Base-by-base conservation (phyloP, 192 early-diverging fungal species). In the Podila minutissima region DNA sequence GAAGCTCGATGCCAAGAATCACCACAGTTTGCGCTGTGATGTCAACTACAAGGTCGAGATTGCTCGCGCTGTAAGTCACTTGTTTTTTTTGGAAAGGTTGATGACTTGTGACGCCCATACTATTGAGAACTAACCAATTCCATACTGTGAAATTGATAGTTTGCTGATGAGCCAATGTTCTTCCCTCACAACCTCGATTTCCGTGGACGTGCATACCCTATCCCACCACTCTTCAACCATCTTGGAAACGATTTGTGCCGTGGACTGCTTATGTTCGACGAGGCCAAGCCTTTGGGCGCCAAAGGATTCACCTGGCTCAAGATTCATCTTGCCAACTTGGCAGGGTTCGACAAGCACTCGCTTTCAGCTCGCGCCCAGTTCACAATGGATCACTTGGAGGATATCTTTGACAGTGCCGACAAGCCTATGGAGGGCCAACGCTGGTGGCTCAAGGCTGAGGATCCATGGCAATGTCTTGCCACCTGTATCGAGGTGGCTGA, bases 111-210 rank as follows among this genome's bases (percentile, higher is more conserved):
- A 13, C 17, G 15, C 20, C 63, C 26, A 1, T 20, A n/a, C 28
- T 19, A 10, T 28, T 46, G 13, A 37, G 41, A 46, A 46, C 41
- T 46, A 55, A 55, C 4, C 24, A 49, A 51, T 1, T 74, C 32
- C 24, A 41, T 29, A 33, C 53, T 63, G 24, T 55, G 67, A 1
- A 70, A 29, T 32, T 64, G 38, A 32, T 82, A 95, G 93, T 97
- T 96, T 73, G 72, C 95, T 33, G 91, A 94, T 68, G 88, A 95
- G 58, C 89, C 89, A 3, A 95, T 99, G 88, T 99, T 93, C 85
- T 99, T 98, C 83, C 97, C 97, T 20, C 97, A 99, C 84, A 97
- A 96, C 75, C 76, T 98, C 69, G 97, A 99, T 83, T 99, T 99
- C 88, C 92, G 97, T 60, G 97, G 97, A 28, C 94, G 97, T 66